A percentile compares a stretch with the other conserved stretches of the same genome.
Evolutionary conservation across 305 asterid genomes (phyloP).

Genomic region (Fraxinus ornus): DNA sequence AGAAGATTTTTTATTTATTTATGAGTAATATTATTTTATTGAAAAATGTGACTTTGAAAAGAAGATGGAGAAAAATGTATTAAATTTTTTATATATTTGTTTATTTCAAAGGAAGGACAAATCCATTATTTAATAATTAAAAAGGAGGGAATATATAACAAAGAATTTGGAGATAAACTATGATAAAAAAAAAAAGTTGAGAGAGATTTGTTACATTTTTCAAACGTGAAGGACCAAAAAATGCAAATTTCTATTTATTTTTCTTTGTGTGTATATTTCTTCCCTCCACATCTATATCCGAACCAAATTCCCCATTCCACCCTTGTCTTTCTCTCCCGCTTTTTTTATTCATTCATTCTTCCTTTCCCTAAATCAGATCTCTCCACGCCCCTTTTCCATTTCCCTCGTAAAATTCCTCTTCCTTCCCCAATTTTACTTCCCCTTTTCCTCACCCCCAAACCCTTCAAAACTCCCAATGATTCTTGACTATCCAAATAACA

Average conservation of each 20-base stretch:
- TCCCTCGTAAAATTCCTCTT: slow-evolving; percentile 17
- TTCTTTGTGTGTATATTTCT: neutral
- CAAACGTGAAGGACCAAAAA: neutral
- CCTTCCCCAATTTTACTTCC: slow-evolving; percentile 19
- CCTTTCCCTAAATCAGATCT: slow-evolving; percentile 48
- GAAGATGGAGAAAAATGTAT: neutral
- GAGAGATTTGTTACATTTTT: neutral
- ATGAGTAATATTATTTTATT: too few species aligned
- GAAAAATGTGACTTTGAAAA: too few species aligned
- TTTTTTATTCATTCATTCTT: slow-evolving; percentile 24
- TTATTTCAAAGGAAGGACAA: too few species aligned
- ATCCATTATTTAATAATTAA: too few species aligned
- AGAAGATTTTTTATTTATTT: too few species aligned
- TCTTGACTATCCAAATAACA: slow-evolving; percentile 14
- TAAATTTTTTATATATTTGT: too few species aligned
- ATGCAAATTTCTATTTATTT: too few species aligned
- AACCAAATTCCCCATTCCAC: neutral
- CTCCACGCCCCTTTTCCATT: slow-evolving; percentile 26
- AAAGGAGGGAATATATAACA: neutral
- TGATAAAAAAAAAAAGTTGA: neutral
- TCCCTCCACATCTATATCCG: neutral
- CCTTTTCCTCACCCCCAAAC: neutral
- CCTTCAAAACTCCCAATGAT: slow-evolving; percentile 23
- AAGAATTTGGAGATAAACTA: too few species aligned
- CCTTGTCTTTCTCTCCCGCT: slow-evolving; percentile 47